phyloP scores from a whole-genome alignment of 2,329 filamentous ascomycete genomes.

The Claviceps spartinae region DNA sequence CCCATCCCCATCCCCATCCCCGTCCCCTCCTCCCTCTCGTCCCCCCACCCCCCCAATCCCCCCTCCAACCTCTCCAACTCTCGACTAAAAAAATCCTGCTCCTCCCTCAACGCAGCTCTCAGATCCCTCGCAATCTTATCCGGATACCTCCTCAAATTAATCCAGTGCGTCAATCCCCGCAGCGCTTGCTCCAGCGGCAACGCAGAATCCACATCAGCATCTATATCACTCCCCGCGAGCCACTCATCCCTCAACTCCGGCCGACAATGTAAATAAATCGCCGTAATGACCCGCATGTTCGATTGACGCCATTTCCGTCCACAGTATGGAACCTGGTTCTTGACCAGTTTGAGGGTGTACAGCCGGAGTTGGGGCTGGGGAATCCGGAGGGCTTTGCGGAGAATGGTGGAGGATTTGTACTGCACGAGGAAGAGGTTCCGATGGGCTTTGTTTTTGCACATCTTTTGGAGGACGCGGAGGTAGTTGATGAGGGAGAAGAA shows the following conservation, averaged over 20 bases:
- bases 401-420: slow-evolving; percentile 86
- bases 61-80: slow-evolving; percentile 62
- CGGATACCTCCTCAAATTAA: slow-evolving; percentile 72
- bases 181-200: slow-evolving; percentile 85
- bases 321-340: slow-evolving; percentile 95
- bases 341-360: slow-evolving; percentile 96
- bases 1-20: slow-evolving; percentile 20
- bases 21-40: slow-evolving; percentile 22
- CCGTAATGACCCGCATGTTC: slow-evolving; percentile 98
- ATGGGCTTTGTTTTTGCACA: slow-evolving; percentile 91
- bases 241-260: slow-evolving; percentile 92
- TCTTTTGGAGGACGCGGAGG: slow-evolving; percentile 90
- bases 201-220: slow-evolving; percentile 86
- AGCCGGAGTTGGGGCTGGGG: slow-evolving; percentile 77
- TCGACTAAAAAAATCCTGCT: slow-evolving; percentile 66
- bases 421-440: slow-evolving; percentile 86
- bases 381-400: slow-evolving; percentile 82
- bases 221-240: slow-evolving; percentile 81
- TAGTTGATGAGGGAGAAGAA: slow-evolving; percentile 95
- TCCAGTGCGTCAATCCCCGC: slow-evolving; percentile 84
- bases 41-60: slow-evolving; percentile 24
- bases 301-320: slow-evolving; percentile 95
- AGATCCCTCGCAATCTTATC: slow-evolving; percentile 56
- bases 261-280: slow-evolving; percentile 85
- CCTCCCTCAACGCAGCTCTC: slow-evolving; percentile 48